Evolutionary conservation across 306 rosid genomes (phyloP).

Genomic region (Phaseolus lunatus): DNA sequence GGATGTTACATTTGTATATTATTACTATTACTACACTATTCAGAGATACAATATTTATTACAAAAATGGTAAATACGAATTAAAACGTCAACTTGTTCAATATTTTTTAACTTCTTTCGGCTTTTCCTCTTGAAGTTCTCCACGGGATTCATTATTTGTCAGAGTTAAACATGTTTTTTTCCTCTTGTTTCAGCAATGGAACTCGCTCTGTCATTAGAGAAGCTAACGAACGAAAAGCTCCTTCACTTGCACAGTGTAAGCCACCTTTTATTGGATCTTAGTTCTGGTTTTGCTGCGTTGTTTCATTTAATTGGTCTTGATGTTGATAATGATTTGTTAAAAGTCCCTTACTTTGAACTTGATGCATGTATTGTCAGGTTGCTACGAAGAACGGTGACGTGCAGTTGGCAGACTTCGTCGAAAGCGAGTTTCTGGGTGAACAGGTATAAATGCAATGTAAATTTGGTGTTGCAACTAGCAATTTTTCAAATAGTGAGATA

Average conservation of each 20-base stretch:
- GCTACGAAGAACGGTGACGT: slow-evolving; percentile 72
- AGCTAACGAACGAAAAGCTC: slow-evolving; percentile 86
- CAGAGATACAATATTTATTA: neutral
- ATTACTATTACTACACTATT: neutral
- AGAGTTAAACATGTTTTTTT: neutral
- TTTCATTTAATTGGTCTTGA: neutral
- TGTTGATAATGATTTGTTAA: slow-evolving; percentile 6
- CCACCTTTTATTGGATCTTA: slow-evolving; percentile 18
- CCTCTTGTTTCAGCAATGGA: slow-evolving; percentile 76
- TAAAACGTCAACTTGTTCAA: neutral
- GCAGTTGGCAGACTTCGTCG: slow-evolving; percentile 79
- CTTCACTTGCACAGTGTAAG: slow-evolving; percentile 74
- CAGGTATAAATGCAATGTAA: slow-evolving; percentile 60
- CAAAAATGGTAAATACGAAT: neutral
- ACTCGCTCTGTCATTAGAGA: slow-evolving; percentile 88
- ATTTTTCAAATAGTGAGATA: neutral
- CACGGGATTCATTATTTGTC: neutral
- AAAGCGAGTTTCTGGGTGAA: slow-evolving; percentile 74
- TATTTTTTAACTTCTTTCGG: neutral
- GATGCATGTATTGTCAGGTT: slow-evolving; percentile 53
- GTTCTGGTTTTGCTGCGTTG: slow-evolving; percentile 29
- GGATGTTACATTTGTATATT: neutral
- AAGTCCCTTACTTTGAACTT: slow-evolving; percentile 17
- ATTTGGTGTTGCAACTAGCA: neutral
- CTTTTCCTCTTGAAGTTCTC: slow-evolving; percentile 19